Percentiles rank a stretch among this genome's conserved stretches.
phyloP scores from a whole-genome alignment of 2,329 filamentous ascomycete genomes.

The Trichoderma aggressivum region DNA sequence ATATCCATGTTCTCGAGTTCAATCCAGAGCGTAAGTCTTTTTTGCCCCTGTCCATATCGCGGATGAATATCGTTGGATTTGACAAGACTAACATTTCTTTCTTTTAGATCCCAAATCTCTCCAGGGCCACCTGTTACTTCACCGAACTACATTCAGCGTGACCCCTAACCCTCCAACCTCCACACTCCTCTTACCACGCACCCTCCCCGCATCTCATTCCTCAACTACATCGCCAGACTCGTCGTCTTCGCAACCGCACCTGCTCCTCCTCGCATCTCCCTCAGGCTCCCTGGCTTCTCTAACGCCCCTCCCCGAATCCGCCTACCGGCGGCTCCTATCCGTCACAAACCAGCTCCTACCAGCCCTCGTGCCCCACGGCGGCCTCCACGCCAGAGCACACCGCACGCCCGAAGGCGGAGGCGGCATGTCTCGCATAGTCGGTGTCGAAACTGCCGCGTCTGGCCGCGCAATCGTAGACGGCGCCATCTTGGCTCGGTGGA shows the following conservation, averaged over 20 bases:
- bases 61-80: background rate
- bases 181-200: slow-evolving; percentile 72
- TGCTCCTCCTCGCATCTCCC: slow-evolving; percentile 67
- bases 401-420: slow-evolving; percentile 52
- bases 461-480: slow-evolving; percentile 75
- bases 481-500: slow-evolving; percentile 68
- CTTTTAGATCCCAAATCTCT: slow-evolving; percentile 82
- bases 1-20: slow-evolving; percentile 86
- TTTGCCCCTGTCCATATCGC: background rate
- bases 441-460: slow-evolving; percentile 53
- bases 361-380: slow-evolving; percentile 71
- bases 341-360: slow-evolving; percentile 76
- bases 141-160: slow-evolving; percentile 82
- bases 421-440: slow-evolving; percentile 43
- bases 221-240: slow-evolving; percentile 25
- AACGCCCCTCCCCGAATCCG: slow-evolving; percentile 71
- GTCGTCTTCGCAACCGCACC: slow-evolving; percentile 32
- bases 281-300: slow-evolving; percentile 76
- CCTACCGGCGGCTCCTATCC: slow-evolving; percentile 79
- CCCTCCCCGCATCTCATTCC: slow-evolving; percentile 43
- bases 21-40: slow-evolving; percentile 78
- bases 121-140: slow-evolving; percentile 81
- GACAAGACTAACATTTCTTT: background rate
- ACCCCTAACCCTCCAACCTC: slow-evolving; percentile 73
- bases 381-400: slow-evolving; percentile 80